Evolutionary conservation across 495 filamentous ascomycete genomes (phyloP).

Genomic region (Aspergillus avenaceus): DNA sequence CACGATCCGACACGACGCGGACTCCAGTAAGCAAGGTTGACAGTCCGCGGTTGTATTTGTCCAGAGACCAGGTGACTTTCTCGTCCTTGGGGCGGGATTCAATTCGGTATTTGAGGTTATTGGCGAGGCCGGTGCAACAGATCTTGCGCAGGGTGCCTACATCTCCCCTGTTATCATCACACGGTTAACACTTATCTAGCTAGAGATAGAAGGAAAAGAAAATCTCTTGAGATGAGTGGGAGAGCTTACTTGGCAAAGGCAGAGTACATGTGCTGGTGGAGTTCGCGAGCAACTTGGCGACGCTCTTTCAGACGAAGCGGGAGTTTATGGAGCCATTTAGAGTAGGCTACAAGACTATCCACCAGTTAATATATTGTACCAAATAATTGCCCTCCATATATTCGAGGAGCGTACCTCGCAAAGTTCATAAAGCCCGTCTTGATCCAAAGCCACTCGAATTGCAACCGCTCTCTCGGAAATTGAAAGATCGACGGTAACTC

Average conservation of each 20-base stretch:
- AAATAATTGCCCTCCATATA: not conserved
- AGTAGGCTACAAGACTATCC: slow-evolving; percentile 39
- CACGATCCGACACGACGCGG: slow-evolving; percentile 57
- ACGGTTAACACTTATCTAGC: too few species aligned
- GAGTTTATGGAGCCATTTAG: slow-evolving; percentile 28
- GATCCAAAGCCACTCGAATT: slow-evolving; percentile 45
- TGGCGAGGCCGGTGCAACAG: slow-evolving; percentile 57
- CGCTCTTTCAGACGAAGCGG: slow-evolving; percentile 42
- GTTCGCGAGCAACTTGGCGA: slow-evolving; percentile 36
- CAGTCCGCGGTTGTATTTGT: slow-evolving; percentile 56
- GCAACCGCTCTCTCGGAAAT: slow-evolving; percentile 36
- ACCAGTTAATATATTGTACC: slow-evolving; percentile 17
- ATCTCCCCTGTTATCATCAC: slow-evolving; percentile 48
- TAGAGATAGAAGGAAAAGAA: too few species aligned
- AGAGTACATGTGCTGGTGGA: slow-evolving; percentile 68
- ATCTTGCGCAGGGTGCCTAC: slow-evolving; percentile 49
- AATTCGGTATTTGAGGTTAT: slow-evolving; percentile 53
- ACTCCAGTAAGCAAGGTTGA: slow-evolving; percentile 34
- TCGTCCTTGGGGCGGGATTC: slow-evolving; percentile 45
- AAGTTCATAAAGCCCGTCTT: slow-evolving; percentile 37
- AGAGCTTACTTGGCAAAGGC: slow-evolving; percentile 60
- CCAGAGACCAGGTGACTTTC: slow-evolving; percentile 61
- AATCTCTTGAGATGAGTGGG: too few species aligned
- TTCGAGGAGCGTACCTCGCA: slow-evolving; percentile 30
- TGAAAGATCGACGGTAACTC: slow-evolving; percentile 54